Evolutionary conservation across 768 basidiomycete genomes (phyloP).

Genomic region (Leccinum longicurvipes): DNA sequence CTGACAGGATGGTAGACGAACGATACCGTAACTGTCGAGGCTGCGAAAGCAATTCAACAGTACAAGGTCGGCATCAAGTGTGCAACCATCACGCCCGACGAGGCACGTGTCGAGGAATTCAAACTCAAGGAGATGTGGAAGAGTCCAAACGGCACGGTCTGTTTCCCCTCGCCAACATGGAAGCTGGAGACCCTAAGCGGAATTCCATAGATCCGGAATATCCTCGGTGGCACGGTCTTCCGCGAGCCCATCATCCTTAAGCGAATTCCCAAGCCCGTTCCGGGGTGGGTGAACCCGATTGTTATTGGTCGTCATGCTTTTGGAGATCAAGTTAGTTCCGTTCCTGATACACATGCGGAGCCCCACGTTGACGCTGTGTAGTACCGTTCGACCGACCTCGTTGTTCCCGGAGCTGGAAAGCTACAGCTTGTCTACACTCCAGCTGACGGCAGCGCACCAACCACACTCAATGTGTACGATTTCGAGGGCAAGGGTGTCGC

Average conservation of each 20-base stretch:
- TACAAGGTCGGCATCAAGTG: constrained; percentile 98
- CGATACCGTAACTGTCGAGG: constrained; percentile 89
- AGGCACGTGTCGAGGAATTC: constrained; percentile 94
- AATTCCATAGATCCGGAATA: constrained; percentile 81
- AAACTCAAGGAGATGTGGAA: constrained; percentile 99
- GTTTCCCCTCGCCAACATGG: constrained; percentile 25
- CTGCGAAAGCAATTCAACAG: constrained; percentile 91
- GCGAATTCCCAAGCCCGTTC: constrained; percentile 88
- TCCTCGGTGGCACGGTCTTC: constrained; percentile 97
- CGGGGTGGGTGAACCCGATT: constrained; percentile 97
- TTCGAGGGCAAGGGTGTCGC: constrained; percentile 93
- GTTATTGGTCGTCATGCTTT: constrained; percentile 96
- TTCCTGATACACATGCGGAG: constrained; percentile 6
- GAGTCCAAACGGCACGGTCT: constrained; percentile 91
- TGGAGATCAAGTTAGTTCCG: constrained; percentile 74
- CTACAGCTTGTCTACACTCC: constrained; percentile 91
- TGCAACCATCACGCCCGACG: constrained; percentile 98
- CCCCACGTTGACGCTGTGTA: constrained; percentile 29
- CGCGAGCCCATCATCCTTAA: constrained; percentile 94
- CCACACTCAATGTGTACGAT: constrained; percentile 81
- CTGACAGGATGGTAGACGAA: constrained; percentile 60
- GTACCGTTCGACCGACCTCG: constrained; percentile 92
- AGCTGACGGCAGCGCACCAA: constrained; percentile 62
- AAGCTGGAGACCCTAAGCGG: not conserved
- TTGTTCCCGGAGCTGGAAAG: constrained; percentile 90